phyloP scores from a whole-genome alignment of 306 rosid genomes.

The Cucurbita maxima region DNA sequence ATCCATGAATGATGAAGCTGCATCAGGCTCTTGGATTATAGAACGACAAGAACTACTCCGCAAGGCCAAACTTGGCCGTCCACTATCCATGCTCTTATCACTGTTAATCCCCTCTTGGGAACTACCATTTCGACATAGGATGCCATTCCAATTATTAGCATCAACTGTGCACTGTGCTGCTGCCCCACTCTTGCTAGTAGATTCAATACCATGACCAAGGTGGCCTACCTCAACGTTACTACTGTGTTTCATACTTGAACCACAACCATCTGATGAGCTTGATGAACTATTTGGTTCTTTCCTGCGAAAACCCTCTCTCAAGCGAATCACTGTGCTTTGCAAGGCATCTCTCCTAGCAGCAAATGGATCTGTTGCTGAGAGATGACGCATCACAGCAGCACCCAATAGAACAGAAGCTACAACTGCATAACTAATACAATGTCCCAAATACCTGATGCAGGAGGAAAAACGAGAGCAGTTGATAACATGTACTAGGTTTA shows the following conservation, averaged over 20 bases:
- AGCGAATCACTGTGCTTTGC: conserved; percentile 90
- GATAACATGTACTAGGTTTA: conserved; percentile 6
- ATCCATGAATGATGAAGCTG: conserved; percentile 42
- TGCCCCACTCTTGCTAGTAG: conserved; percentile 42
- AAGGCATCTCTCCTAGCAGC: conserved; percentile 99
- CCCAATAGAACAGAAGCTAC: conserved; percentile 89
- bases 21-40: conserved; percentile 73
- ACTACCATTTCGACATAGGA: conserved; percentile 45
- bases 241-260: conserved; percentile 96
- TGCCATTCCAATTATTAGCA: conserved; percentile 65
- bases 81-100: conserved; percentile 96
- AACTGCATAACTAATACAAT: conserved; percentile 94
- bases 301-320: conserved; percentile 92
- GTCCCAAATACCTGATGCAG: conserved; percentile 79
- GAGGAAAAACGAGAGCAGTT: conserved; percentile 6
- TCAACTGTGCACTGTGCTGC: conserved; percentile 44
- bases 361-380: conserved; percentile 71
- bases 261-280: conserved; percentile 95
- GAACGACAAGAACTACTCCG: conserved; percentile 93
- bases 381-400: conserved; percentile 94
- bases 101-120: conserved; percentile 83
- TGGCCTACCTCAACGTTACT: conserved; percentile 90
- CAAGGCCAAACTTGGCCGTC: conserved; percentile 89
- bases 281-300: conserved; percentile 95
- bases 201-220: conserved; percentile 58